These are phyloP conservation scores for Backusella circina DNA, from an alignment of 192 early-diverging fungal genomes.

Conservation along the genomic window DNA sequence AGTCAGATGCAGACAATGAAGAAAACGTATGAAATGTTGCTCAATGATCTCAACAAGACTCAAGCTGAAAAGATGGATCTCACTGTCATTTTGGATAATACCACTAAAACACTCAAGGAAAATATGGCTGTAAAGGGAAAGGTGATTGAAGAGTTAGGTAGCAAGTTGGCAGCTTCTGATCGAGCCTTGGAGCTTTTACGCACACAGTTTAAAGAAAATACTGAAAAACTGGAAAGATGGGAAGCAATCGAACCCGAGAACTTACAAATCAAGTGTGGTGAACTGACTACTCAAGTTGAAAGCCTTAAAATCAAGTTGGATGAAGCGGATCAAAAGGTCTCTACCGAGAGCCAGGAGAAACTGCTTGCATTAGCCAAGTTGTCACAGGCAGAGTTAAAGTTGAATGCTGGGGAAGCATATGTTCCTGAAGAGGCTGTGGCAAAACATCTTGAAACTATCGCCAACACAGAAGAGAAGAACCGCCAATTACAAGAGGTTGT, in stretches of 20 bases:
- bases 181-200: not conserved
- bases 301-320: not conserved
- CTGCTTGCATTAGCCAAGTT: not conserved
- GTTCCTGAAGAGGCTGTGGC: not conserved
- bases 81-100: not conserved
- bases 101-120: not conserved
- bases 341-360: not conserved
- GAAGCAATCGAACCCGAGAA: not conserved
- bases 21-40: not conserved
- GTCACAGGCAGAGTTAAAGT: not conserved
- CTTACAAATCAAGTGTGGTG: not conserved
- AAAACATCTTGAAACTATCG: not conserved
- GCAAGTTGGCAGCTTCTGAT: not conserved
- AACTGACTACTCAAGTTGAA: not conserved
- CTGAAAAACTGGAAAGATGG: not conserved
- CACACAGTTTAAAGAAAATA: not conserved
- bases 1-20: not conserved
- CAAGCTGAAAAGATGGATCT: not conserved
- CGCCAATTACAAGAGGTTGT: not conserved
- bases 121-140: not conserved
- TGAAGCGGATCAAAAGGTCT: not conserved
- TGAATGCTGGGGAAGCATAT: not conserved
- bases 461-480: not conserved
- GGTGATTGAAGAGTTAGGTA: not conserved
- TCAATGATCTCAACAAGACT: not conserved